These are phyloP conservation scores for Melampsora larici-populina DNA, from an alignment of 1,284 basidiomycete species.

Conservation along the genomic window DNA sequence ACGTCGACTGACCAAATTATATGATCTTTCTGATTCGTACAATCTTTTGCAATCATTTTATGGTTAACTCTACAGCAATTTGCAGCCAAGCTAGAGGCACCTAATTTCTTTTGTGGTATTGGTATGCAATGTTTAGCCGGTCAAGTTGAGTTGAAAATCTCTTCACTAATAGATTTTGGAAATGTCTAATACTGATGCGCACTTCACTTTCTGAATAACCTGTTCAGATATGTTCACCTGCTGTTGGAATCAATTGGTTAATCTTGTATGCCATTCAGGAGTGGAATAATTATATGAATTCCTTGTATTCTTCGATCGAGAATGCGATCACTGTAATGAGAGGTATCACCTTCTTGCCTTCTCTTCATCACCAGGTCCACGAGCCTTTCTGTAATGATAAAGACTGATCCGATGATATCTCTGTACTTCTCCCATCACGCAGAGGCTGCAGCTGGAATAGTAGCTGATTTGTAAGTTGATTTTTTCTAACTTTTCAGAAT, in stretches of 20 bases:
- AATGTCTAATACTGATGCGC: not conserved
- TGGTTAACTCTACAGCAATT: not conserved
- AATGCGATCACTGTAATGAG: slow-evolving; percentile 32
- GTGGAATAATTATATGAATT: slow-evolving; percentile 43
- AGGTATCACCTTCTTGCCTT: not conserved
- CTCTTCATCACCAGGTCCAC: not conserved
- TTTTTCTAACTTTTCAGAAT: too few species aligned
- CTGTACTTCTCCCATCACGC: not conserved
- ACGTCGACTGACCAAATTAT: not conserved
- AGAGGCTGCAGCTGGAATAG: slow-evolving; percentile 33
- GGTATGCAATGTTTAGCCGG: slow-evolving; percentile 18
- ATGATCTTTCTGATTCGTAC: not conserved
- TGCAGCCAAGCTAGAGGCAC: slow-evolving; percentile 20
- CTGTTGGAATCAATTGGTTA: slow-evolving; percentile 36
- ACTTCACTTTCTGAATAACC: not conserved
- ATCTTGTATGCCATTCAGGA: slow-evolving; percentile 41
- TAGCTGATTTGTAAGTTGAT: slow-evolving; percentile 32
- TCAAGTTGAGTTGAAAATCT: not conserved
- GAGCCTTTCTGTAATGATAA: not conserved
- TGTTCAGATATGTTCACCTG: slow-evolving; percentile 36
- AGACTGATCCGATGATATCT: too few species aligned
- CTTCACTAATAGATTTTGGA: not conserved
- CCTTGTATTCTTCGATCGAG: slow-evolving; percentile 36
- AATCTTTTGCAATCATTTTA: not conserved
- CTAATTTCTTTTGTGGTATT: slow-evolving; percentile 27